Base-by-base conservation (phyloP, 2,329 filamentous ascomycete species). In the Claviceps fusiformis region DNA sequence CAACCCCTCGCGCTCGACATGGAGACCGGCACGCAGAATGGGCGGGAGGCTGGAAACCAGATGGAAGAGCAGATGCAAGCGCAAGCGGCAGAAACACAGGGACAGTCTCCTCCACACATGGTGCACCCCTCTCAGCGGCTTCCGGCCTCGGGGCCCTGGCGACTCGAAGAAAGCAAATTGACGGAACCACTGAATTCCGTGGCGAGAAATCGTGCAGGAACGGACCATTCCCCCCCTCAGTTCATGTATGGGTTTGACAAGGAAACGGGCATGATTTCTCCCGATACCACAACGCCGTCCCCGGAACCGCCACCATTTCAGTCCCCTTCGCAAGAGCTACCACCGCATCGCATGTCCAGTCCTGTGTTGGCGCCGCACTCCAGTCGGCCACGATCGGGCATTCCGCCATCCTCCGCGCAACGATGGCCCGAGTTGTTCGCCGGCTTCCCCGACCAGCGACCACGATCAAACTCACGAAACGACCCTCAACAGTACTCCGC, bases 161-260 rank as follows among this genome's bases (percentile, higher is more conserved):
- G 74, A 52, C 64, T 78, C 6, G 72, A 81, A 58, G 77, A 80
- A 64, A 81, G 79, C 10, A 72, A 77, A 56, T 67, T 82, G 41
- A 66, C 73, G 1, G 73, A 78, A 58, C 79, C 79, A 31, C 68
- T 81, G 19, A 67, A 71, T 53, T 55, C 58, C 3, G 62, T 68
- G 3, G 60, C 64, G 10, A 67, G 66, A 53, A 68, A 69, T 51
- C 67, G 69, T 24, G 61, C 68, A 27, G 67, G 64, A 19, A 67
- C 66, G 2, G 61, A 61, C 19, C 58, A 58, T 50, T 63, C 65
- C 3, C 70, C 67, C 47, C 66, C 67, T 50, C 54, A 62, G 1
- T 50, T 63, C 0, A 67, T 64, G 46, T 71, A 69, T 54, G 73
- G 70, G 9, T 74, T 73, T 46, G 76, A 80, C 53, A 81, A 80